Evolutionary conservation across 2,329 filamentous ascomycete species (phyloP), one percentile per base, ranked within the genome.

Genomic region (Colletotrichum cordylinicola): DNA sequence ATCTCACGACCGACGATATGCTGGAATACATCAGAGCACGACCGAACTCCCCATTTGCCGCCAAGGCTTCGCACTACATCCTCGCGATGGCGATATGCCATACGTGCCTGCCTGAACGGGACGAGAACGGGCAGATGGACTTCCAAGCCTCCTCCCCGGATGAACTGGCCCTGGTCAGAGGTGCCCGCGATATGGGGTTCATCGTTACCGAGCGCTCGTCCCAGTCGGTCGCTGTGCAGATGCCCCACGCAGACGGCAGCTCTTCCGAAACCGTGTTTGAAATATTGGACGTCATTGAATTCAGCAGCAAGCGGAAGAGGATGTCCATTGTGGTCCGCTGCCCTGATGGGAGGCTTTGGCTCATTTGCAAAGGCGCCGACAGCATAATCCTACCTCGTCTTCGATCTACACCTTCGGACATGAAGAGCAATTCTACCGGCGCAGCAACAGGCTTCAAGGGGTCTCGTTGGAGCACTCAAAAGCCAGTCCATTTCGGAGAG

Each of bases 141-240:
- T 98, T 95, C 80, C 96, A 98, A 84, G 95, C 96, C 16, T 94
- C 96, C 1, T 98, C 96, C 0, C 96, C 96, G 0, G 96, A 98
- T 81, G 96, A 98, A 82, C 86, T 98, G 60, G 96, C 96, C 8
- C 88, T 98, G 27, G 95, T 98, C 0, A 90, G 91, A 79, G 96
- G 95, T 9, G 96, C 96, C 0, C 92, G 95, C 80, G 96, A 98
- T 78, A 89, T 98, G 37, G 96, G 95, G 0, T 98, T 94, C 79
- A 82, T 95, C 3, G 91, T 98, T 13, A 89, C 93, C 58, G 93
- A 96, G 77, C 91, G 95, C 68, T 93, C 96, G 43, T 90, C 94
- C 0, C 91, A 93, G 67, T 92, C 90, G 0, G 91, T 98, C 56
- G 91, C 89, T 0, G 79, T 93, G 8, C 85, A 84, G 55, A 82